Base-by-base conservation (phyloP, 306 rosid genomes). In the Astragalus glycyphyllos region DNA sequence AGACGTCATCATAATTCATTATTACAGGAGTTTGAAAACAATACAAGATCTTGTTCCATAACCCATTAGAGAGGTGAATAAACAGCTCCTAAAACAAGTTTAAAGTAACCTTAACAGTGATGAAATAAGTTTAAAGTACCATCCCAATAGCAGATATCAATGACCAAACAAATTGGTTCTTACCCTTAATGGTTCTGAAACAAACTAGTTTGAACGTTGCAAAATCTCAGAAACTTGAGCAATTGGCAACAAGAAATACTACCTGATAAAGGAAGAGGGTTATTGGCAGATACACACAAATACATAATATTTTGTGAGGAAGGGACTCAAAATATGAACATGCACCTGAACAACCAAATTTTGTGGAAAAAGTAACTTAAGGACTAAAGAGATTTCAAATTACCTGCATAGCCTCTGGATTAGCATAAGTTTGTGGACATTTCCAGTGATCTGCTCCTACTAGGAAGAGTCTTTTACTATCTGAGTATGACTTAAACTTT, bases 371-470 rank as follows among this genome's bases (percentile, higher is more conserved):
- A 32, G 15, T 40, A 68, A 46, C 68, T 42, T 15, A 20, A 70
- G 80, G 56, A 58, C 56, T 42, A 26, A 35, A 23, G 5, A n/a
- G 20, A 68, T 40, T 73, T 29, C 42, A 70, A 73, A 71, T 58
- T 58, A 93, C 98, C 98, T 93, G 98, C 71, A 93, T 90, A 80
- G 98, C 97, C 63, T 88, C 97, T 46, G 97, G 98, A 77, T 85
- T 87, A 72, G 92, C 94, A 70, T 81, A 93, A 48, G 98, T 93
- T 69, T 97, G 89, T 66, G 98, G 97, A 69, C 40, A 86, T 75
- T 83, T 88, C 98, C 86, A 93, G 83, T 93, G 98, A 83, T 93
- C 98, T 77, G 94, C 91, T 76, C 98, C 98, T 75, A 93, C 78
- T 56, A 93, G 86, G 80, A 97, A 93, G 15, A 90, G 77, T 76